Percentiles rank a stretch among this genome's conserved stretches.
phyloP scores from a whole-genome alignment of 2,329 filamentous ascomycete species.

The Penicillium hesseltinei region DNA sequence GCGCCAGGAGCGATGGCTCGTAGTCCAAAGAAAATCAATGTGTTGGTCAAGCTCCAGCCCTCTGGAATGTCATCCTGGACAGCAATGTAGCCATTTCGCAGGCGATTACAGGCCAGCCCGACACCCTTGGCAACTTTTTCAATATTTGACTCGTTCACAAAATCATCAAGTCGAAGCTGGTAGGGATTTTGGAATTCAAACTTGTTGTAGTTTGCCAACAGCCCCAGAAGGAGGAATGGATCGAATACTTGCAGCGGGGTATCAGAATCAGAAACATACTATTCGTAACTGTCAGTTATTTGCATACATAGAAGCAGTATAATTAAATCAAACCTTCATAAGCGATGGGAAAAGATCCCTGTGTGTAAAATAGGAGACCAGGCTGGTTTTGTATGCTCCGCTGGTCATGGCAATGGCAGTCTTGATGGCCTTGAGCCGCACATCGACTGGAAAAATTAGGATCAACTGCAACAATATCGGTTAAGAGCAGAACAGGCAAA shows the following conservation, averaged over 20 bases:
- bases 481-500: background rate
- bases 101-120: constrained; percentile 65
- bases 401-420: constrained; percentile 81
- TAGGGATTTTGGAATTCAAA: constrained; percentile 99
- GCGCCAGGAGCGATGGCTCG: constrained; percentile 69
- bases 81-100: constrained; percentile 75
- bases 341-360: constrained; percentile 89
- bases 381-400: constrained; percentile 91
- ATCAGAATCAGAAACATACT: constrained; percentile 81
- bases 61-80: constrained; percentile 88
- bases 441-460: constrained; percentile 55
- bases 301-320: background rate
- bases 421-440: constrained; percentile 76
- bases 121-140: constrained; percentile 75
- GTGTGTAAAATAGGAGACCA: constrained; percentile 93
- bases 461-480: background rate
- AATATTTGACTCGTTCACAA: constrained; percentile 88
- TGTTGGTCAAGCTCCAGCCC: constrained; percentile 79
- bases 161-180: constrained; percentile 84
- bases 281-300: background rate
- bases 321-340: constrained; percentile 69
- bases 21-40: constrained; percentile 80
- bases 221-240: constrained; percentile 77
- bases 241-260: constrained; percentile 62
- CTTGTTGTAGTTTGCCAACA: constrained; percentile 97